A percentile compares a stretch with the other conserved stretches of the same genome.
phyloP scores from a whole-genome alignment of 176 grass and related monocot genomes.

The Carex kokanica region DNA sequence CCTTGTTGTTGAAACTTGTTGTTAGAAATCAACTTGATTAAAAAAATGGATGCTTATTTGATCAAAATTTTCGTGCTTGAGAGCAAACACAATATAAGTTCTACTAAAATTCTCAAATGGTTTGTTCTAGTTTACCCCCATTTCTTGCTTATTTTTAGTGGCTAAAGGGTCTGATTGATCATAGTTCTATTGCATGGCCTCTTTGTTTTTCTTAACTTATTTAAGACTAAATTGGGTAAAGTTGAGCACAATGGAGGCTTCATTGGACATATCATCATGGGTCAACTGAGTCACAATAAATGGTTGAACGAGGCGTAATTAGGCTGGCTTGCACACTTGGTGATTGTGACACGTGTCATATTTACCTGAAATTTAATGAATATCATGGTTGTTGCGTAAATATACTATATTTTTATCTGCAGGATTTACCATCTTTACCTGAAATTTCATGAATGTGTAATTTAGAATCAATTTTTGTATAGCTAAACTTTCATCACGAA shows the following conservation, averaged over 20 bases:
- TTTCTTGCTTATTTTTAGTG: neutral
- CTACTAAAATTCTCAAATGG: neutral
- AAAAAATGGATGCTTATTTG: neutral
- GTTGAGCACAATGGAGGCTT: neutral
- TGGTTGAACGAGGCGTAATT: neutral
- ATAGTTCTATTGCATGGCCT: neutral
- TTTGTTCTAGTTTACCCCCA: neutral
- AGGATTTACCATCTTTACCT: neutral
- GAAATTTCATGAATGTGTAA: constrained; percentile 1
- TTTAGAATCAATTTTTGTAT: constrained; percentile 34
- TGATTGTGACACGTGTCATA: neutral
- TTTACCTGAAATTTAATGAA: neutral
- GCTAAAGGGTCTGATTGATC: neutral
- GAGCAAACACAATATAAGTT: neutral
- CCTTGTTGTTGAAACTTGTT: neutral
- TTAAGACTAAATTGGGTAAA: constrained; percentile 13
- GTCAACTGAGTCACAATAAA: neutral
- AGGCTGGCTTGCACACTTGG: neutral
- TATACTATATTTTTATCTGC: neutral
- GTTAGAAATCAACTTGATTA: neutral
- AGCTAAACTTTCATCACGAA: constrained; percentile 79
- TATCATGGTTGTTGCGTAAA: neutral
- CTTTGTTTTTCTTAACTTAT: neutral
- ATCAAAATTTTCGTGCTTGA: neutral
- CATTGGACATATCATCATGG: neutral